Evolutionary conservation across 23 red algal species (phyloP).

Genomic region (Porphyridium purpureum): DNA sequence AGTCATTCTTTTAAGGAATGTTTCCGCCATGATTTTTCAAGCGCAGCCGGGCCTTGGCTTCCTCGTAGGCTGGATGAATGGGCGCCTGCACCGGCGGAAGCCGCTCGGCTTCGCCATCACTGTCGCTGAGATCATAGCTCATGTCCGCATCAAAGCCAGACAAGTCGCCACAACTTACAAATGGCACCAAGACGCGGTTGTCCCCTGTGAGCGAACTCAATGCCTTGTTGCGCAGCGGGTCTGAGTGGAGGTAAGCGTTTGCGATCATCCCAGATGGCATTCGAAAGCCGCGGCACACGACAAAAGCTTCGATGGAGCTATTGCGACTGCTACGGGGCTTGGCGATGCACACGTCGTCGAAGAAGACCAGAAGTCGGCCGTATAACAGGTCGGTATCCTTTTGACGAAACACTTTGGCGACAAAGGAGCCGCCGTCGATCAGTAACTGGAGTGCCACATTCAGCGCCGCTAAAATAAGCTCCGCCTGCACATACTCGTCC

Average conservation of each 20-base stretch:
- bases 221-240: no score
- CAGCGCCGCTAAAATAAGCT: slow-evolving; percentile 39
- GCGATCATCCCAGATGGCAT: no score
- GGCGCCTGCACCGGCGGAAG: slow-evolving; percentile 7
- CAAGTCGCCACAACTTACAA: slow-evolving; percentile 33
- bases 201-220: no score
- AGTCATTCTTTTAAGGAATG: no score
- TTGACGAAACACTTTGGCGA: slow-evolving; percentile 75
- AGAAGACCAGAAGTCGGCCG: slow-evolving; percentile 32
- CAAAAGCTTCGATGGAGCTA: slow-evolving; percentile 47
- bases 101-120: neutral
- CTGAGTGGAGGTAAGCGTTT: no score
- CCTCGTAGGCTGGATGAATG: slow-evolving; percentile 13
- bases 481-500: slow-evolving; percentile 62
- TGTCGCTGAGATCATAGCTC: slow-evolving; percentile 22
- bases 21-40: no score
- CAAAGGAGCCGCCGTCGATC: slow-evolving; percentile 36
- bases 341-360: slow-evolving; percentile 35
- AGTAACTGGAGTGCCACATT: slow-evolving; percentile 24
- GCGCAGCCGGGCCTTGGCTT: no score
- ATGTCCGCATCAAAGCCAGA: slow-evolving; percentile 17
- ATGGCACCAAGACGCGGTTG: slow-evolving; percentile 11
- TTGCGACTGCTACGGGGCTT: slow-evolving; percentile 66
- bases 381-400: slow-evolving; percentile 32
- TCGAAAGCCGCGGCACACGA: slow-evolving; percentile 53